phyloP scores from a whole-genome alignment of 2,329 filamentous ascomycete species.

The Clonostachys chloroleuca region DNA sequence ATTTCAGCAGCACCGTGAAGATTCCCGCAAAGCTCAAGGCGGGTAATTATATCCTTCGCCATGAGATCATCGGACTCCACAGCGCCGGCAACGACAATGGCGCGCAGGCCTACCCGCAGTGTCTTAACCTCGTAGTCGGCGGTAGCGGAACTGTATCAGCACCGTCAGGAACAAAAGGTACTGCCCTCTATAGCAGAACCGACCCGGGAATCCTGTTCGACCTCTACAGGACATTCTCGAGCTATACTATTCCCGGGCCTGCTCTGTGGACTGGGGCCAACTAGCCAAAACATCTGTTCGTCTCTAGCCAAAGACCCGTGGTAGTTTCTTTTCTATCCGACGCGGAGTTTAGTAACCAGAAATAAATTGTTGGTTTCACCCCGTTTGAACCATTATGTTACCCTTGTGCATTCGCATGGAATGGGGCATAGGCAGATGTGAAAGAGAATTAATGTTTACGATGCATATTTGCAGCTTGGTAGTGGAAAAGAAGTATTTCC shows the following conservation, averaged over 20 bases:
- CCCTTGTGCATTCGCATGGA: too few relatives aligned
- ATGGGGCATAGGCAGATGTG: too few relatives aligned
- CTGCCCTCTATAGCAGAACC: constrained; percentile 22
- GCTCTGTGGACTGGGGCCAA: neutral
- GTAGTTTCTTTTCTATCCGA: too few relatives aligned
- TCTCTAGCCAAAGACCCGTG: too few relatives aligned
- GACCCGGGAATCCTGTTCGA: constrained; percentile 27
- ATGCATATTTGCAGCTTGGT: too few relatives aligned
- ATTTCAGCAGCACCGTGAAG: constrained; percentile 34
- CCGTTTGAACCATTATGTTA: too few relatives aligned
- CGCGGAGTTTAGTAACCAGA: too few relatives aligned
- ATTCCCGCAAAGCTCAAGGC: constrained; percentile 39
- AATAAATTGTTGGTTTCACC: too few relatives aligned
- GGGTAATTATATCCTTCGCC: constrained; percentile 49
- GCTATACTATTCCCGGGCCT: constrained; percentile 23
- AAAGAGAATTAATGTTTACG: too few relatives aligned
- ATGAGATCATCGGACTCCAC: constrained; percentile 54
- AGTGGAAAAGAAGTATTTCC: too few relatives aligned
- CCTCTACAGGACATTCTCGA: constrained; percentile 17
- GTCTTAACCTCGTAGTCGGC: constrained; percentile 40
- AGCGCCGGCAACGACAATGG: constrained; percentile 28
- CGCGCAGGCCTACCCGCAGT: constrained; percentile 47
- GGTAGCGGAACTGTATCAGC: constrained; percentile 22
- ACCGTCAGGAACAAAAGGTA: constrained; percentile 18
- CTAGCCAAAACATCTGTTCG: neutral